Conservation (phyloP, 495 filamentous ascomycete species). For the Daldinia caldariorum region DNA sequence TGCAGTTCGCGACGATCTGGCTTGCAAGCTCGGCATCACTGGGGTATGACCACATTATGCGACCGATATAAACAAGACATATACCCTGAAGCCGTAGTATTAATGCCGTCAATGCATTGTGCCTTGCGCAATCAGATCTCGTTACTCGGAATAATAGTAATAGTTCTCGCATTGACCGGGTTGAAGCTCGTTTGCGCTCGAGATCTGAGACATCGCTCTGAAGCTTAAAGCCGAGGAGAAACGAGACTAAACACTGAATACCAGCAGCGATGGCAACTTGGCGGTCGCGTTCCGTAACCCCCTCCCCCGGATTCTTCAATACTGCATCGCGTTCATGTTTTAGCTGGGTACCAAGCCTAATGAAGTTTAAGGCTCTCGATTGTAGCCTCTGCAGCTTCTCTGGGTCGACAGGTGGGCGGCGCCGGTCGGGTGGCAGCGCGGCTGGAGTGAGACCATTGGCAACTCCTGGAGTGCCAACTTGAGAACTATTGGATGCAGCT, state of each 20-base stretch:
- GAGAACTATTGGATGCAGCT: constrained; percentile 59
- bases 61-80: constrained; percentile 40
- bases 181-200: constrained; percentile 34
- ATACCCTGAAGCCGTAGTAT: constrained; percentile 45
- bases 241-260: constrained; percentile 44
- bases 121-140: constrained; percentile 37
- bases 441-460: constrained; percentile 53
- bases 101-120: constrained; percentile 37
- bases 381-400: constrained; percentile 45
- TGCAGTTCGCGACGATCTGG: constrained; percentile 30
- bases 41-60: constrained; percentile 41
- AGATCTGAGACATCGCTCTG: constrained; percentile 45
- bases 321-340: constrained; percentile 59
- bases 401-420: constrained; percentile 36
- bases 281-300: constrained; percentile 36
- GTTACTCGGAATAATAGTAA: constrained; percentile 36
- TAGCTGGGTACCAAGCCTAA: constrained; percentile 50
- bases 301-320: constrained; percentile 36
- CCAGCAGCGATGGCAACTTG: constrained; percentile 43
- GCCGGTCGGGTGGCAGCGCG: constrained; percentile 48
- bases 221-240: constrained; percentile 43
- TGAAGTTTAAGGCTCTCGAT: constrained; percentile 41
- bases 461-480: constrained; percentile 54
- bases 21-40: constrained; percentile 30
- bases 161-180: constrained; percentile 34